A percentile compares a stretch with the other conserved stretches of the same genome.
Evolutionary conservation across 78 protist genomes (phyloP).

Genomic region (Acrasis kona): DNA sequence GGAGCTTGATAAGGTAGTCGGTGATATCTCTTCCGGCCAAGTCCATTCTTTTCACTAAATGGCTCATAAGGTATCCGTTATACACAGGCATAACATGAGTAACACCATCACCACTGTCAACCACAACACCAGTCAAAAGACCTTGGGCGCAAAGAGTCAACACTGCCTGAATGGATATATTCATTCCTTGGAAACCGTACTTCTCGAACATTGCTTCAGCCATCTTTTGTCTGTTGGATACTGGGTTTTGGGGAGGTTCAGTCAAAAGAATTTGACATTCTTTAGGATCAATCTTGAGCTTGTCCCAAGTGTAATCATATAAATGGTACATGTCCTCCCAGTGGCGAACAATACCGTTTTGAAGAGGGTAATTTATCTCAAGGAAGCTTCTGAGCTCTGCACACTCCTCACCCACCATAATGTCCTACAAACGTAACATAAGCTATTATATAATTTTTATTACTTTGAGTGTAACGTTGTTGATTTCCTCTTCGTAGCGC

Average conservation of each 20-base stretch:
- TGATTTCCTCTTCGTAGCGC: slow-evolving; percentile 79
- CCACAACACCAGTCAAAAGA: slow-evolving; percentile 86
- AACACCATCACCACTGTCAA: slow-evolving; percentile 99
- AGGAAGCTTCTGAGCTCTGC: slow-evolving; percentile 63
- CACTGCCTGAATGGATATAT: slow-evolving; percentile 89
- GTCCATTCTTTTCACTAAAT: slow-evolving; percentile 91
- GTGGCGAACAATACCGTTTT: slow-evolving; percentile 87
- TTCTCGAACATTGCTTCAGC: slow-evolving; percentile 89
- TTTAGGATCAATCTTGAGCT: slow-evolving; percentile 65
- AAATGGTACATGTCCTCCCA: slow-evolving; percentile 91
- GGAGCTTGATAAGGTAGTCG: slow-evolving; percentile 82
- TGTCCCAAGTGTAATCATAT: slow-evolving; percentile 85
- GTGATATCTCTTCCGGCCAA: slow-evolving; percentile 94
- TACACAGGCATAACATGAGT: slow-evolving; percentile 97
- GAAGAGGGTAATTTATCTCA: slow-evolving; percentile 79
- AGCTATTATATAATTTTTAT: no score
- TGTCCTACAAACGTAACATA: no score
- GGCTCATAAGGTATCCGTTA: slow-evolving; percentile 96
- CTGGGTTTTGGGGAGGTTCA: slow-evolving; percentile 95
- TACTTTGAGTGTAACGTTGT: no score
- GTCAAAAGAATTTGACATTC: slow-evolving; percentile 88
- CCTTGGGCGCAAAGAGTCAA: slow-evolving; percentile 91
- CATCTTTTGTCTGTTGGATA: slow-evolving; percentile 61
- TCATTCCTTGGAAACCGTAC: slow-evolving; percentile 75
- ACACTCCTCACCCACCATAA: slow-evolving; percentile 96